Evolutionary conservation across 345 rosid species (phyloP).

Genomic region (Orychophragmus violaceus): DNA sequence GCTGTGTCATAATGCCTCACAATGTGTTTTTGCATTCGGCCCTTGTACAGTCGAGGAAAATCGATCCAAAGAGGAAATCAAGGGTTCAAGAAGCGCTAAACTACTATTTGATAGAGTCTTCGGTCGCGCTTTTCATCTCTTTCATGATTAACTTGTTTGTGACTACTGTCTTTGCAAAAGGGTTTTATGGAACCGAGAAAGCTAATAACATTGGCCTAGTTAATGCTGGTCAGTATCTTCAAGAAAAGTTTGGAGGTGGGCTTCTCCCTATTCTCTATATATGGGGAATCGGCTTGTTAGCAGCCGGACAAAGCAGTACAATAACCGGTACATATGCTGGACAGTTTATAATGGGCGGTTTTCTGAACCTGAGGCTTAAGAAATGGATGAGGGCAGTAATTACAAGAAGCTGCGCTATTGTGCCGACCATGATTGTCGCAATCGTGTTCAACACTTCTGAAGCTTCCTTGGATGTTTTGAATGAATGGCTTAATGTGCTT

Average conservation of each 20-base stretch:
- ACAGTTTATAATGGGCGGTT: slow-evolving; percentile 96
- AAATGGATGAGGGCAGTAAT: slow-evolving; percentile 89
- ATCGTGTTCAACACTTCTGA: slow-evolving; percentile 69
- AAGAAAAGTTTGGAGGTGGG: slow-evolving; percentile 86
- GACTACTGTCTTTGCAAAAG: slow-evolving; percentile 87
- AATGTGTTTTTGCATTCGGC: slow-evolving; percentile 93
- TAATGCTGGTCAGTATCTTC: slow-evolving; percentile 81
- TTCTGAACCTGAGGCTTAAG: slow-evolving; percentile 73
- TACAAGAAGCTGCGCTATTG: slow-evolving; percentile 83
- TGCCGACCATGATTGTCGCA: slow-evolving; percentile 84
- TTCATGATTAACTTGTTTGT: slow-evolving; percentile 84
- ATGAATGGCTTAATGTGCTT: slow-evolving; percentile 94
- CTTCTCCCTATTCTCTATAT: slow-evolving; percentile 74
- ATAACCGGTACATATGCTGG: slow-evolving; percentile 97
- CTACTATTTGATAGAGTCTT: slow-evolving; percentile 83
- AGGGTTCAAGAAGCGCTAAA: slow-evolving; percentile 81
- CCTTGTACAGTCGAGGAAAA: slow-evolving; percentile 80
- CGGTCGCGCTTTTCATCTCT: slow-evolving; percentile 61
- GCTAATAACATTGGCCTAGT: slow-evolving; percentile 71
- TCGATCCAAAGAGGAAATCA: slow-evolving; percentile 63
- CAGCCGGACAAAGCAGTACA: slow-evolving; percentile 96
- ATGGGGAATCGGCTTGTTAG: slow-evolving; percentile 94
- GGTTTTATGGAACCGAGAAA: slow-evolving; percentile 68
- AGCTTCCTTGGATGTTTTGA: slow-evolving; percentile 72
- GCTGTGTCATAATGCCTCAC: slow-evolving; percentile 97